phyloP scores from a whole-genome alignment of 202 grass and related monocot genomes.

The Carex arenaria region DNA sequence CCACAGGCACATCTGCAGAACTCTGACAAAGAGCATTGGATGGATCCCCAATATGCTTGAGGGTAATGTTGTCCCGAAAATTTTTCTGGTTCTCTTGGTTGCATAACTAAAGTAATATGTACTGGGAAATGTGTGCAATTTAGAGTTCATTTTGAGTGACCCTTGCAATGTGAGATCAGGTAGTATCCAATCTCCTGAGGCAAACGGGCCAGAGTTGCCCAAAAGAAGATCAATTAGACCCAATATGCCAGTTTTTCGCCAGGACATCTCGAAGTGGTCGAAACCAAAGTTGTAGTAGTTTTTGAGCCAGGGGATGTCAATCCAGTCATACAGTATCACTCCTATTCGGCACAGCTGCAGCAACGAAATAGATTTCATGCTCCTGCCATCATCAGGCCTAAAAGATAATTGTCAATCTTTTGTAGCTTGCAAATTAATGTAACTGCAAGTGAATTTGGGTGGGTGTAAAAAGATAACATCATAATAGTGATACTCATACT shows the following conservation, averaged over 20 bases:
- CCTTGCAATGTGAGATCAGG: slow-evolving; percentile 95
- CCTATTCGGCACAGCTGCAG: slow-evolving; percentile 90
- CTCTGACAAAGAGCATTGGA: slow-evolving; percentile 91
- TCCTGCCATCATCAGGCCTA: slow-evolving; percentile 79
- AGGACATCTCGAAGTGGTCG: slow-evolving; percentile 88
- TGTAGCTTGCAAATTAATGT: slow-evolving; percentile 4
- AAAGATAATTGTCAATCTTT: slow-evolving; percentile 25
- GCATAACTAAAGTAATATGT: slow-evolving; percentile 99
- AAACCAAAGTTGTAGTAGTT: slow-evolving; percentile 98
- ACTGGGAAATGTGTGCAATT: slow-evolving; percentile 68
- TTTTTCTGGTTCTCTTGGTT: slow-evolving; percentile 79
- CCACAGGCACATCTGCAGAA: slow-evolving; percentile 97
- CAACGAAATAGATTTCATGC: slow-evolving; percentile 74
- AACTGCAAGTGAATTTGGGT: not conserved
- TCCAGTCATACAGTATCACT: slow-evolving; percentile 90
- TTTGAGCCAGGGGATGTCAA: slow-evolving; percentile 85
- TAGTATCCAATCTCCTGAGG: slow-evolving; percentile 89
- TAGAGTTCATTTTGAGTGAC: slow-evolving; percentile 60
- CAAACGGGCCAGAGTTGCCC: slow-evolving; percentile 73
- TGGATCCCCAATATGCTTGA: slow-evolving; percentile 82
- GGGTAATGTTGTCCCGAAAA: slow-evolving; percentile 75
- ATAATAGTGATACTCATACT: not conserved
- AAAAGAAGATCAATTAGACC: slow-evolving; percentile 77
- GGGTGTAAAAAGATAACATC: not conserved
- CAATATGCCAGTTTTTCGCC: slow-evolving; percentile 62